Conservation (phyloP, 768 basidiomycete genomes). For the Lactarius evosmus region DNA sequence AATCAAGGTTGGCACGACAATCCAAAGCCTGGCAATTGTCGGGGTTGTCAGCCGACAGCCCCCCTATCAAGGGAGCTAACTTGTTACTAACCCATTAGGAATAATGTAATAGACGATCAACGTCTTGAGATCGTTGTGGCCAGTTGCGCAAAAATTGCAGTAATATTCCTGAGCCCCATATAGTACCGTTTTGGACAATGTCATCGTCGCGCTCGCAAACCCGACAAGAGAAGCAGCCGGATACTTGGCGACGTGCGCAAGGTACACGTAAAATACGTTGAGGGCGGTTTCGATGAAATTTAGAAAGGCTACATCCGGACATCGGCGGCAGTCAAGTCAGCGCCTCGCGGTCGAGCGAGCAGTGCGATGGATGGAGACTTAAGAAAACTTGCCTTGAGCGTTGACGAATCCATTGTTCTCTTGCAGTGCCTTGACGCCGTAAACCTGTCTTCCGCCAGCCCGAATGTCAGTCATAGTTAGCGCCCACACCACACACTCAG, state of each 20-base stretch:
- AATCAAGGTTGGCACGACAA: conserved; percentile 66
- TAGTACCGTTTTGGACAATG: conserved; percentile 80
- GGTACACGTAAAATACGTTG: conserved; percentile 73
- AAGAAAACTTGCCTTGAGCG: conserved; percentile 56
- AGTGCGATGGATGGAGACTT: background rate
- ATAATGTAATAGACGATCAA: conserved; percentile 64
- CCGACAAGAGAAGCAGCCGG: conserved; percentile 72
- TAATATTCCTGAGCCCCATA: conserved; percentile 80
- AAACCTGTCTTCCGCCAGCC: conserved; percentile 48
- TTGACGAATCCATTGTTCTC: conserved; percentile 75
- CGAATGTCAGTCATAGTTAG: background rate
- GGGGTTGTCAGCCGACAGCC: conserved; percentile 6
- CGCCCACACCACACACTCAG: conserved; percentile 2
- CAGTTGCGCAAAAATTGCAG: conserved; percentile 66
- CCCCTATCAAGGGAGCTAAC: background rate
- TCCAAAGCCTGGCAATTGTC: conserved; percentile 57
- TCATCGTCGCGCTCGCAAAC: conserved; percentile 70
- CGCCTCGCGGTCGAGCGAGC: background rate
- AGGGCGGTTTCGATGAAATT: conserved; percentile 78
- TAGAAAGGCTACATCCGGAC: conserved; percentile 54
- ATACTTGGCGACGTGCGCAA: conserved; percentile 58
- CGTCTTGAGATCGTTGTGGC: conserved; percentile 60
- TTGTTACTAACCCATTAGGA: conserved; percentile 66
- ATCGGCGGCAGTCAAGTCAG: background rate
- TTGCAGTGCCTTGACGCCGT: conserved; percentile 65